Evolutionary conservation across 2,329 filamentous ascomycete genomes (phyloP).

Genomic region (Scortechinia acanthostroma): DNA sequence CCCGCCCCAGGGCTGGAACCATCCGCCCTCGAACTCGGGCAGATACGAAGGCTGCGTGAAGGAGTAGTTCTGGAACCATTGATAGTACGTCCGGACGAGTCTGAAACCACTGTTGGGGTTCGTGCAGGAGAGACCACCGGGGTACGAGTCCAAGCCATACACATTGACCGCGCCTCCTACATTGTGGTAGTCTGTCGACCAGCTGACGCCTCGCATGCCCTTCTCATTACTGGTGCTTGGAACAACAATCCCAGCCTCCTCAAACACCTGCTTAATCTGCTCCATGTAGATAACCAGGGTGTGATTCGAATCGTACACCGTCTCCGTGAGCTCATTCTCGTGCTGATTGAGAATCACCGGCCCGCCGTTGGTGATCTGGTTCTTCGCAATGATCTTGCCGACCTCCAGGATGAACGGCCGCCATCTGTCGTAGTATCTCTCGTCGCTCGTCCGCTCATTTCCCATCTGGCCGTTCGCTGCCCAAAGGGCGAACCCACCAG

Average conservation of each 20-base stretch:
- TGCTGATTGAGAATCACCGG: constrained; percentile 28
- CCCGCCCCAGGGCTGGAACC: constrained; percentile 42
- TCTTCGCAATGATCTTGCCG: constrained; percentile 18
- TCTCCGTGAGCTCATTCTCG: too few species aligned
- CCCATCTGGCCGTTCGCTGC: too few species aligned
- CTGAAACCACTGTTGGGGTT: constrained; percentile 38
- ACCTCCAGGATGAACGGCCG: constrained; percentile 25
- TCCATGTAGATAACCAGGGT: constrained; percentile 42
- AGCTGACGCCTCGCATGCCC: constrained; percentile 35
- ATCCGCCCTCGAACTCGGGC: constrained; percentile 44
- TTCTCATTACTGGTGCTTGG: constrained; percentile 42
- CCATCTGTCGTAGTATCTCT: constrained; percentile 21
- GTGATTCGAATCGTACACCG: constrained; percentile 27
- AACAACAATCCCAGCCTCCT: constrained; percentile 35
- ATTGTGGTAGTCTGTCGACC: too few species aligned
- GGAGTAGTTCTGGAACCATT: constrained; percentile 48
- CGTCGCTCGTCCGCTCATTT: constrained; percentile 27
- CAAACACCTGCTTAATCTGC: constrained; percentile 35
- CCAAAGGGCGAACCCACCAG: constrained; percentile 39
- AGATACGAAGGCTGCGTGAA: constrained; percentile 42
- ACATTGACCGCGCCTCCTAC: too few species aligned
- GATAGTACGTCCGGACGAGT: constrained; percentile 40
- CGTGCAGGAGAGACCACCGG: too few species aligned
- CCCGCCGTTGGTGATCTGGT: constrained; percentile 27
- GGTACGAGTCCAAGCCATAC: too few species aligned